These are phyloP conservation scores for Aspergillus avenaceus DNA, from an alignment of 495 filamentous ascomycete species.

Conservation along the genomic window DNA sequence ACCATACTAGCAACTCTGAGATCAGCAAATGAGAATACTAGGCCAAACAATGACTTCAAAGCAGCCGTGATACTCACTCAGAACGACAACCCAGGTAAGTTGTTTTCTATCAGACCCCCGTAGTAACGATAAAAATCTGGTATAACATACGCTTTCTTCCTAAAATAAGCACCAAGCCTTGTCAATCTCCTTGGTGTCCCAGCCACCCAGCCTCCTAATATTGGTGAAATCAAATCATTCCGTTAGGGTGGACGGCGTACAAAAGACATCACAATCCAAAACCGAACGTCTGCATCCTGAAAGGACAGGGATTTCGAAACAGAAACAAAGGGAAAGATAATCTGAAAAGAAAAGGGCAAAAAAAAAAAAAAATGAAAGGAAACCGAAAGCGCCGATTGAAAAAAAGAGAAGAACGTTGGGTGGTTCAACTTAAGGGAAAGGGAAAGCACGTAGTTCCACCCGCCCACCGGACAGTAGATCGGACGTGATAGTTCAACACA, in stretches of 20 bases:
- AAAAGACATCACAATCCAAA: too few relatives aligned
- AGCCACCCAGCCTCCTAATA: conserved; percentile 36
- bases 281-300: too few relatives aligned
- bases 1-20: neutral
- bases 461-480: neutral
- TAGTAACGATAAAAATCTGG: neutral
- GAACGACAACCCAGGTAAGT: too few relatives aligned
- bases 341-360: conserved; percentile 1
- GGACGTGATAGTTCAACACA: neutral
- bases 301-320: conserved; percentile 10
- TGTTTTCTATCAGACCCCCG: neutral
- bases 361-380: conserved; percentile 1
- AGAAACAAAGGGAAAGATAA: conserved; percentile 1
- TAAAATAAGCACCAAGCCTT: conserved; percentile 17
- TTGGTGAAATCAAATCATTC: neutral
- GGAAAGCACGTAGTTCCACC: conserved; percentile 1
- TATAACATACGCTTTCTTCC: too few relatives aligned
- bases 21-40: too few relatives aligned
- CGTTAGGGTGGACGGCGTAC: neutral
- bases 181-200: conserved; percentile 22
- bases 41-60: too few relatives aligned
- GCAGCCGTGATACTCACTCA: too few relatives aligned
- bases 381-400: conserved; percentile 2
- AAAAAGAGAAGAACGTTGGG: conserved; percentile 4
- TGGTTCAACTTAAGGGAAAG: too few relatives aligned